Evolutionary conservation across 208 protist genomes (phyloP), one percentile per base, ranked within the genome.

Genomic region (Blechomonas ayalai): DNA sequence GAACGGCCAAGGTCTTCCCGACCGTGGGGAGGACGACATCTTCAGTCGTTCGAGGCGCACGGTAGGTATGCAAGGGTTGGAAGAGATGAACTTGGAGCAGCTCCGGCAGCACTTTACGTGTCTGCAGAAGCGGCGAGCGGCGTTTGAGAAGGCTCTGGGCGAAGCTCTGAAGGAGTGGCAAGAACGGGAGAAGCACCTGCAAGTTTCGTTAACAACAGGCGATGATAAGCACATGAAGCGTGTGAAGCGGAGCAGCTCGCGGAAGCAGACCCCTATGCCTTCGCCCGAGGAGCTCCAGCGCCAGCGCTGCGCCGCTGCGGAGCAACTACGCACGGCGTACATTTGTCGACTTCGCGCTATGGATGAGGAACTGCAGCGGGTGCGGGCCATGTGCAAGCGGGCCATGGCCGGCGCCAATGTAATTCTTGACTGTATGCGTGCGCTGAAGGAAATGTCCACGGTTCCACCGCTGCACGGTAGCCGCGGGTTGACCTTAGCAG

Each of bases 361-460:
- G 19, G 43, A 74, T 32, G 16, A 28, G 48, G 57, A 62, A 40
- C 39, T 73, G 38, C 20, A 56, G 37, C 23, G 47, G 0, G 42
- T 70, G 15, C 67, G 67, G 37, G 55, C 59, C 28, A 57, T 69
- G 12, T 86, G 75, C 41, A 51, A 47, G 45, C 77, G 79, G 36
- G 67, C 77, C 27, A 67, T 83, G 37, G 73, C 71, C 3, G 83
- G 68, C 15, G 79, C 73, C 23, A 88, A 86, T 22, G 2, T 77
- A 0, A 77, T 92, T 23, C 52, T 81, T 0, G 70, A 75, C 22
- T 71, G 58, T n/a, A 65, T 82, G 27, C 59, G 63, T 3, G 63
- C 59, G 1, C 59, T 92, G 29, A 57, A 61, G 8, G 48, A 68
- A 7, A 67, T 67, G 25, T 35, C 24, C 23, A 42, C 73, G 18